A percentile compares a stretch with the other conserved stretches of the same genome.
Conservation (phyloP, 768 basidiomycete genomes). For the Lyophyllum decastes region DNA sequence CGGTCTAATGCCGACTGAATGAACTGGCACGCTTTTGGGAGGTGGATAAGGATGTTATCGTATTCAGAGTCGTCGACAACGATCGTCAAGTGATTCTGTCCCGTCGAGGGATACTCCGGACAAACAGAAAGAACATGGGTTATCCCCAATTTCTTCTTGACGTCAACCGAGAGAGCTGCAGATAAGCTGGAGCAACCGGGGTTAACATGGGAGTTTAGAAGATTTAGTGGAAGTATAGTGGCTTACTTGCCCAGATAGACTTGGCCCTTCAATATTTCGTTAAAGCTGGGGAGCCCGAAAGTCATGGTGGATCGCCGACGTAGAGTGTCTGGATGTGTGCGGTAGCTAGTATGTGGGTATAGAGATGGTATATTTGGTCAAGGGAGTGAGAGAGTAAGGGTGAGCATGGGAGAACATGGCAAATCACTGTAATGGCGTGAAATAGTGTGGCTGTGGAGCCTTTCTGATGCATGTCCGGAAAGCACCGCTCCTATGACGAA, state of each 20-base stretch:
- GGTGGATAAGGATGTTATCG: conserved; percentile 61
- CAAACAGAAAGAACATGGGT: conserved; percentile 63
- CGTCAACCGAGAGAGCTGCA: conserved; percentile 33
- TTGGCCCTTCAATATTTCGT: conserved; percentile 38
- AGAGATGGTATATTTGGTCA: conserved; percentile 2
- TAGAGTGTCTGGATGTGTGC: not conserved
- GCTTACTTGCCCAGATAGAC: conserved; percentile 46
- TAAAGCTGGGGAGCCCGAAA: conserved; percentile 24
- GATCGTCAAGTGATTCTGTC: conserved; percentile 39
- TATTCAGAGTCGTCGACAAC: conserved; percentile 47
- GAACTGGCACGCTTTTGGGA: conserved; percentile 60
- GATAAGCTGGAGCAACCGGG: conserved; percentile 30
- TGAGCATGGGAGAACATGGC: not conserved
- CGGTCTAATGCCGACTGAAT: conserved; percentile 56
- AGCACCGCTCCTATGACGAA: not conserved
- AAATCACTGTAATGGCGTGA: not conserved
- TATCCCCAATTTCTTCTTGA: conserved; percentile 36
- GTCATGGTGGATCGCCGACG: conserved; percentile 5
- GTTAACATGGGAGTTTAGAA: not conserved
- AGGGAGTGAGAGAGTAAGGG: not conserved
- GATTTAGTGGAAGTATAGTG: conserved; percentile 4
- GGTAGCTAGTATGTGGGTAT: not conserved
- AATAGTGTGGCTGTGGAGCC: conserved; percentile 3
- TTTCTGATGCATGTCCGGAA: not conserved
- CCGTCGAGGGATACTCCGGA: conserved; percentile 49